Evolutionary conservation across 2,329 filamentous ascomycete species (phyloP).

Genomic region (Samsoniella hepiali): DNA sequence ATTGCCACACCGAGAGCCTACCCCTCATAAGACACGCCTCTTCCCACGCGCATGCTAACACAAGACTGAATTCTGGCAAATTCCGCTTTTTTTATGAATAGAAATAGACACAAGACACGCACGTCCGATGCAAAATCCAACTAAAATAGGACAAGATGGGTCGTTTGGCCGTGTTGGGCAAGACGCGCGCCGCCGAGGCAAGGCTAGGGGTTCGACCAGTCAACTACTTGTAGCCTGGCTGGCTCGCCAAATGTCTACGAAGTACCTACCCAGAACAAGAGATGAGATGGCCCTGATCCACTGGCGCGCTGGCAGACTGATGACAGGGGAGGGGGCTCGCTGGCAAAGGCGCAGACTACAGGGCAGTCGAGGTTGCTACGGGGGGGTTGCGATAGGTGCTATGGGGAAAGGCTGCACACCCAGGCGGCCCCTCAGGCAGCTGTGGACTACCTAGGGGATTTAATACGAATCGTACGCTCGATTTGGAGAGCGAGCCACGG

Average conservation of each 20-base stretch:
- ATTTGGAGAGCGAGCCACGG: not conserved
- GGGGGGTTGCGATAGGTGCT: no score
- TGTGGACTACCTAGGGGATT: no score
- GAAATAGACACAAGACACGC: slow-evolving; percentile 3
- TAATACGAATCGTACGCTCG: not conserved
- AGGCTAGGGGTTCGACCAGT: not conserved
- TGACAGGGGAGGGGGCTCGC: no score
- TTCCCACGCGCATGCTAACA: not conserved
- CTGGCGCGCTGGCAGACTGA: no score
- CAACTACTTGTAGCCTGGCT: no score
- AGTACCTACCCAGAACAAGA: no score
- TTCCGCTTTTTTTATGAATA: not conserved
- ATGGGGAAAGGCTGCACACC: no score
- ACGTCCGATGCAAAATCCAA: not conserved
- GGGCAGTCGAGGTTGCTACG: not conserved
- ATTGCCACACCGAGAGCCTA: no score
- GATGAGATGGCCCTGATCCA: no score
- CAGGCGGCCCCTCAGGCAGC: not conserved
- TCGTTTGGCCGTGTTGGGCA: not conserved
- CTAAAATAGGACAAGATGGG: not conserved
- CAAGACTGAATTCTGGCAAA: not conserved
- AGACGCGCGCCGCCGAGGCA: not conserved
- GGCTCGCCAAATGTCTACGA: no score
- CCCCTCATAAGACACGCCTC: not conserved
- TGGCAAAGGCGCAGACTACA: no score